phyloP scores from a whole-genome alignment of 257 asterid genomes.

The Salvia miltiorrhiza region DNA sequence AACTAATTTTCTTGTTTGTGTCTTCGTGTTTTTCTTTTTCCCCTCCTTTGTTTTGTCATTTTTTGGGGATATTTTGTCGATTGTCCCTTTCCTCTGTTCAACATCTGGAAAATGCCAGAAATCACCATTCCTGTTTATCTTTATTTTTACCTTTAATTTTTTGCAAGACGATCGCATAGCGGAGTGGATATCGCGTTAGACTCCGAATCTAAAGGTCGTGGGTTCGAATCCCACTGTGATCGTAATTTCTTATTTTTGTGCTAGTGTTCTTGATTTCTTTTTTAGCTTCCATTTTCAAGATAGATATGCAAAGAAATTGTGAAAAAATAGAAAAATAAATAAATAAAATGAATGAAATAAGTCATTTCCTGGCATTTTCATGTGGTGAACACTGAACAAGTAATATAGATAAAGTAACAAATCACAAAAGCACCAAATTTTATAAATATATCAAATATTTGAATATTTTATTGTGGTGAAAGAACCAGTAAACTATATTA shows the following conservation, averaged over 20 bases:
- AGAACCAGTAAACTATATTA: no score
- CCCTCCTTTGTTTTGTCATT: not conserved
- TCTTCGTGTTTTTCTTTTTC: not conserved
- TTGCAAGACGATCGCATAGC: slow-evolving; percentile 59
- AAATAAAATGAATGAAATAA: no score
- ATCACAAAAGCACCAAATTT: not conserved
- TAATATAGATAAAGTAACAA: no score
- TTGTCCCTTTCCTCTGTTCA: not conserved
- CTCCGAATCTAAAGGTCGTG: slow-evolving; percentile 99
- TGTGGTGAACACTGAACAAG: no score
- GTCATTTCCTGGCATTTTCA: no score
- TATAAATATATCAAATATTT: not conserved
- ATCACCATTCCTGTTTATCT: not conserved
- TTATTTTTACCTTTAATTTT: not conserved
- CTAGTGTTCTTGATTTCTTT: not conserved
- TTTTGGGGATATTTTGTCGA: not conserved
- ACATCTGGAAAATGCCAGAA: not conserved
- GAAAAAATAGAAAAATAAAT: not conserved
- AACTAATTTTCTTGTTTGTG: no score
- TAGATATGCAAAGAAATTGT: not conserved
- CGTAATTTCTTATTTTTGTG: not conserved
- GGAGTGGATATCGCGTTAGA: slow-evolving; percentile 99
- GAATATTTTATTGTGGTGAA: not conserved
- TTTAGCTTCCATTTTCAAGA: not conserved
- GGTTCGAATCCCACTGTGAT: slow-evolving; percentile 99